Evolutionary conservation across 352 stramenopile genomes (phyloP), one percentile per base, ranked within the genome.

Genomic region (Globisporangium cystogenes): DNA sequence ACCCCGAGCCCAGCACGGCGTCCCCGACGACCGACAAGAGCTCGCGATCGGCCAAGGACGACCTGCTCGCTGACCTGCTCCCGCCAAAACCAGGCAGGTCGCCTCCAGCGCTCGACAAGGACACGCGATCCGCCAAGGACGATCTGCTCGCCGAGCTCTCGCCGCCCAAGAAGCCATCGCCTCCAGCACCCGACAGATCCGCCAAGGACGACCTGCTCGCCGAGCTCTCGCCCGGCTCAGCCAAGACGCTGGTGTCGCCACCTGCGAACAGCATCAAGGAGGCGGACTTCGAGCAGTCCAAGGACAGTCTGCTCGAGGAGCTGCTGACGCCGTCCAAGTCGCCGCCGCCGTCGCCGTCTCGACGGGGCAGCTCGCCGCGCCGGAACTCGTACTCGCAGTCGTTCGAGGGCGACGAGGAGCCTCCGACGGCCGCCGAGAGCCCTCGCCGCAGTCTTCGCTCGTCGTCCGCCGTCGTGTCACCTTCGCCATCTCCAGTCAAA

Each of bases 261-360:
- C 55, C 68, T 6, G 53, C 68, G 2, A 65, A 62, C 10, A 77
- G 68, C 42, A 78, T 80, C 41, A 74, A 72, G 5, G 74, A 86
- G 42, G 66, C 58, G 14, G 74, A 86, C 35, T 88, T 86, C 39
- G 77, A 88, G 51, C 77, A 82, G 55, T 76, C 74, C 10, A 88
- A 88, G 52, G 74, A 83, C 57, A 81, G 73, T 57, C 44, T 88
- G 3, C 60, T 88, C 6, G 74, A 88, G 46, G 74, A 88, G 43
- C 65, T 88, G 15, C 47, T 86, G 15, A 59, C 74, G 2, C 61
- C 70, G 14, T 51, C 61, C 7, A 64, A 64, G 29, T 58, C 53
- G 1, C 55, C 57, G 18, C 49, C 48, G 50, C 46, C 51, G 6
- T 53, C 41, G 42, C 40, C 33, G 12, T 36, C 21, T 1, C 23